A percentile compares a stretch with the other conserved stretches of the same genome.
Conservation (phyloP, 495 filamentous ascomycete species). For the Aspergillus saccharolyticus region DNA sequence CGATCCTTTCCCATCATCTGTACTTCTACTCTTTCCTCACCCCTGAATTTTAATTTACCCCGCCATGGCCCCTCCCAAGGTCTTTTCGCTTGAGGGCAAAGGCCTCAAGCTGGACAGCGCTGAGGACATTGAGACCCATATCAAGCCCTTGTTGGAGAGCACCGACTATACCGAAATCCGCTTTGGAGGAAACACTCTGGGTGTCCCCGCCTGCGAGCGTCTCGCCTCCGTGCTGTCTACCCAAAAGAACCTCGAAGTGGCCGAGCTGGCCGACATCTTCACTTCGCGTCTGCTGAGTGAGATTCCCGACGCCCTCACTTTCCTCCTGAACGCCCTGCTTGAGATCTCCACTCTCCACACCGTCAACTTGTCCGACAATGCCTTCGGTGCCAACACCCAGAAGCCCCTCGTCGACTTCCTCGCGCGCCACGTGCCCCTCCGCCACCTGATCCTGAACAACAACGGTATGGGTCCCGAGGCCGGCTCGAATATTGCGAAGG, state of each 20-base stretch:
- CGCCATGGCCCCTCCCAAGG: constrained; percentile 56
- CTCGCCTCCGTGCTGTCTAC: constrained; percentile 73
- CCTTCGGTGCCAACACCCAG: constrained; percentile 90
- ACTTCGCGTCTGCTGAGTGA: constrained; percentile 89
- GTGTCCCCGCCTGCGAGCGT: constrained; percentile 77
- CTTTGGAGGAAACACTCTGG: constrained; percentile 85
- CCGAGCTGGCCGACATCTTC: constrained; percentile 95
- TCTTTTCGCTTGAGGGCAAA: constrained; percentile 88
- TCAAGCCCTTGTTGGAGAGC: constrained; percentile 64
- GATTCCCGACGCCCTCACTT: constrained; percentile 82
- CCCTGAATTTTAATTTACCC: constrained; percentile 30
- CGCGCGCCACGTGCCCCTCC: constrained; percentile 75
- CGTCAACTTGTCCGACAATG: constrained; percentile 94
- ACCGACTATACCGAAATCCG: constrained; percentile 76
- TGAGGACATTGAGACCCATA: constrained; percentile 79
- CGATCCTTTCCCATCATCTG: background rate
- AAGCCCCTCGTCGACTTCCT: constrained; percentile 82
- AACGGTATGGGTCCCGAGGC: constrained; percentile 94
- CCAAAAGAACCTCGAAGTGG: constrained; percentile 75
- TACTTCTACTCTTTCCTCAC: constrained; percentile 1
- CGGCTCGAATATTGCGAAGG: constrained; percentile 78
- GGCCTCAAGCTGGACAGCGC: constrained; percentile 86
- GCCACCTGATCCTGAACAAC: constrained; percentile 92
- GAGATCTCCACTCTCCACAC: constrained; percentile 78
- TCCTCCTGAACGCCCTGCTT: constrained; percentile 79